Evolutionary conservation across 2,329 filamentous ascomycete genomes (phyloP).

Genomic region (Xylaria arbuscula): DNA sequence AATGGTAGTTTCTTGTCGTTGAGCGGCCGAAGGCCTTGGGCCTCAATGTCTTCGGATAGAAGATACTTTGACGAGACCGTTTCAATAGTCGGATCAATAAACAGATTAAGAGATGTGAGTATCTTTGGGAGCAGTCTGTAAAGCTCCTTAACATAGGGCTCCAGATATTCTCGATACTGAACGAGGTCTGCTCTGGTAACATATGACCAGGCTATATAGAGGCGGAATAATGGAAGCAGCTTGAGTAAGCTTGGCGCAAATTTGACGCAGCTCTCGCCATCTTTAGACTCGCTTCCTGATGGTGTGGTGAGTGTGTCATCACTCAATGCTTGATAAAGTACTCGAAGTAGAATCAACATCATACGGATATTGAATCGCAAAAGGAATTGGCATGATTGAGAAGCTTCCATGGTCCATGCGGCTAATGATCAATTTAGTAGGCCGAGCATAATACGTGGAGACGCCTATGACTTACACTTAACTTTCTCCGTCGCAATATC

Average conservation of each 20-base stretch:
- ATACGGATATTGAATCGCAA: slow-evolving; percentile 82
- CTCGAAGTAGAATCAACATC: slow-evolving; percentile 76
- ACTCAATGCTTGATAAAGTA: slow-evolving; percentile 76
- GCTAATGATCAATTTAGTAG: slow-evolving; percentile 50
- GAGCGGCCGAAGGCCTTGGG: slow-evolving; percentile 48
- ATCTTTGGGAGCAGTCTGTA: slow-evolving; percentile 59
- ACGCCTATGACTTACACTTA: slow-evolving; percentile 59
- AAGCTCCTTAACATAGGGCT: slow-evolving; percentile 59
- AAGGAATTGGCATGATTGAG: slow-evolving; percentile 70
- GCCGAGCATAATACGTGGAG: slow-evolving; percentile 3
- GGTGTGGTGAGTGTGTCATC: slow-evolving; percentile 51
- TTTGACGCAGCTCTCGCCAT: slow-evolving; percentile 43
- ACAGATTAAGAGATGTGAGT: slow-evolving; percentile 61
- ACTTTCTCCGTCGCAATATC: slow-evolving; percentile 73
- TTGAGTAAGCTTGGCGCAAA: slow-evolving; percentile 55
- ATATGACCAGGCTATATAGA: slow-evolving; percentile 66
- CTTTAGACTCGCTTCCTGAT: slow-evolving; percentile 41
- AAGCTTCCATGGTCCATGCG: slow-evolving; percentile 58
- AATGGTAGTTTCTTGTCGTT: slow-evolving; percentile 45
- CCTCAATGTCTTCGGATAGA: slow-evolving; percentile 60
- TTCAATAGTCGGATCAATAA: slow-evolving; percentile 53
- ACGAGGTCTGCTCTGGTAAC: slow-evolving; percentile 59
- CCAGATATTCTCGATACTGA: slow-evolving; percentile 58
- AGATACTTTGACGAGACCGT: slow-evolving; percentile 59
- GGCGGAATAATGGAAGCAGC: slow-evolving; percentile 64